Evolutionary conservation across 2,329 filamentous ascomycete species (phyloP).

Genomic region (Daldinia sp.): DNA sequence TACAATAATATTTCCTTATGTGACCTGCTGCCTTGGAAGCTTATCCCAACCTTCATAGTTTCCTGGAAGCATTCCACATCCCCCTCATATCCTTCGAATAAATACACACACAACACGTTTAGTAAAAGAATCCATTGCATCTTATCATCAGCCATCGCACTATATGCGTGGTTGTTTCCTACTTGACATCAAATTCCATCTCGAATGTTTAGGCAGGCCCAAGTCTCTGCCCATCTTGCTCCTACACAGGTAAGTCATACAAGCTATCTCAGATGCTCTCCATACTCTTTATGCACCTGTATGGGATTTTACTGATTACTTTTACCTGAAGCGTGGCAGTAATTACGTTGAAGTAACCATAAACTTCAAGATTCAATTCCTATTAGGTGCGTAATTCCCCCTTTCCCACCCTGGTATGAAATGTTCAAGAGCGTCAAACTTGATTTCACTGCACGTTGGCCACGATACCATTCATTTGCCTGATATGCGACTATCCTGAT

Average conservation of each 20-base stretch:
- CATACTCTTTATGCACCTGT: neutral
- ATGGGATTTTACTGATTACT: neutral
- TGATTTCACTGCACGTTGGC: neutral
- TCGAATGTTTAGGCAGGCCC: neutral
- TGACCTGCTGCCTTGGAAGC: neutral
- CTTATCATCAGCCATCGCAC: neutral
- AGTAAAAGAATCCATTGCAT: neutral
- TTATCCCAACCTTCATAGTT: neutral
- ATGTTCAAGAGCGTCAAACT: neutral
- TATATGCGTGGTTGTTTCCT: neutral
- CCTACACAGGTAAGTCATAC: neutral
- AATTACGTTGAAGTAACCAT: neutral
- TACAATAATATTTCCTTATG: neutral
- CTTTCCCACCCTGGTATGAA: neutral
- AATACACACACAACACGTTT: neutral
- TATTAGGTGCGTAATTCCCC: neutral
- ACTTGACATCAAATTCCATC: neutral
- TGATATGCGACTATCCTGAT: neutral
- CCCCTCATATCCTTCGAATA: neutral
- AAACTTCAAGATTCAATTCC: neutral
- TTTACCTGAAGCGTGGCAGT: neutral
- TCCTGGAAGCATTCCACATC: neutral
- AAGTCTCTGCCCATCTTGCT: neutral
- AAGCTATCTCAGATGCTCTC: neutral
- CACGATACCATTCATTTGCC: neutral